Conservation (phyloP, 108 stramenopile genomes). For the Schizochytrium sp. region DNA sequence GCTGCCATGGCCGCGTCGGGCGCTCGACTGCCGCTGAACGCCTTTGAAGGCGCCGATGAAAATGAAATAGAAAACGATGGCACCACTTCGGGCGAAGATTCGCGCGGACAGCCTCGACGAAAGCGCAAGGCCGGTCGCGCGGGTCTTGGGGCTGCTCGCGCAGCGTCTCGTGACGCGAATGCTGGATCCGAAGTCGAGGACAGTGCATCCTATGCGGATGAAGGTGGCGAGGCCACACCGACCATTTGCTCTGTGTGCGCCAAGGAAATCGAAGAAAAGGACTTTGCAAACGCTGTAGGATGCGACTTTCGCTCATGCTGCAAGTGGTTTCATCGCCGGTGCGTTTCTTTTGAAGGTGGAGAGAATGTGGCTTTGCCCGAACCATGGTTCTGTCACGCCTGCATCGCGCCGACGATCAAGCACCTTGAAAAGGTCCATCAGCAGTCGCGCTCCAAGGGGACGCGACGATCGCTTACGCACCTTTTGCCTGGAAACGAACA, state of each 20-base stretch:
- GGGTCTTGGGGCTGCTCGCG: too few relatives aligned
- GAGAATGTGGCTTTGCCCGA: neutral
- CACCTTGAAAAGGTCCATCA: neutral
- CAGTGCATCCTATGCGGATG: too few relatives aligned
- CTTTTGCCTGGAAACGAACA: neutral
- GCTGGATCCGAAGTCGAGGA: too few relatives aligned
- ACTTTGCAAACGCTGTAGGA: neutral
- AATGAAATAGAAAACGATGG: too few relatives aligned
- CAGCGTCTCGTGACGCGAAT: too few relatives aligned
- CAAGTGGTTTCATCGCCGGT: neutral
- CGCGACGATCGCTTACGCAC: neutral
- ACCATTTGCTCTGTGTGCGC: neutral
- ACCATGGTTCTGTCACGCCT: neutral
- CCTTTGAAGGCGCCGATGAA: too few relatives aligned
- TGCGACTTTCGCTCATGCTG: neutral
- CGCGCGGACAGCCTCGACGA: too few relatives aligned
- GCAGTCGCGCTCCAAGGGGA: neutral
- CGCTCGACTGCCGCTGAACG: too few relatives aligned
- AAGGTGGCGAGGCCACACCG: too few relatives aligned
- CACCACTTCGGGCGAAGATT: too few relatives aligned
- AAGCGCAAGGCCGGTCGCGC: too few relatives aligned
- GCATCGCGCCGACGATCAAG: neutral
- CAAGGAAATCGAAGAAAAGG: neutral
- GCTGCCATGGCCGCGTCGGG: too few relatives aligned
- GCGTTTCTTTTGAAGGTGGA: neutral